These are phyloP conservation scores for Raphidocelis subcapitata DNA, from an alignment of 139 green algal genomes.

Conservation along the genomic window DNA sequence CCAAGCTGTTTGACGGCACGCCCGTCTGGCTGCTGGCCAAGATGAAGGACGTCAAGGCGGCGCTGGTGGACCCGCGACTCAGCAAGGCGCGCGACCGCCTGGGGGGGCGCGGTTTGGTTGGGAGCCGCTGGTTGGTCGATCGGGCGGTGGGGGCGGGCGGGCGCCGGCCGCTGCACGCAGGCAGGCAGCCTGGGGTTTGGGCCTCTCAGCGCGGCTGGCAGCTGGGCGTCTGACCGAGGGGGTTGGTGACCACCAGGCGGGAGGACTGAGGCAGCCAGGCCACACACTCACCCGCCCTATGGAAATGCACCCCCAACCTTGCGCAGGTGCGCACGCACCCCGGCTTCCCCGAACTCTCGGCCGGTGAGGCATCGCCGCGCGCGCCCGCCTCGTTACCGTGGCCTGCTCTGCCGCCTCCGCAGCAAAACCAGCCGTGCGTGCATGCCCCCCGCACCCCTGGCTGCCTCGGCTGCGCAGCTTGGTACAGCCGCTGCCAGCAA, in stretches of 20 bases:
- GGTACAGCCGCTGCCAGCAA: no score
- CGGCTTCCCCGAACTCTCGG: slow-evolving; percentile 40
- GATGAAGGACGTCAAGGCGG: slow-evolving; percentile 27
- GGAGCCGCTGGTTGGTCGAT: neutral
- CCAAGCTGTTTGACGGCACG: slow-evolving; percentile 35
- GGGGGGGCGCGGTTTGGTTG: no score
- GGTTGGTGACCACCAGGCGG: neutral
- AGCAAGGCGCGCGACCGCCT: slow-evolving; percentile 30
- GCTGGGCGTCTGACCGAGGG: neutral
- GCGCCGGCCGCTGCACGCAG: neutral
- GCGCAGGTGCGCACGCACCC: slow-evolving; percentile 40
- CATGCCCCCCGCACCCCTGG: no score
- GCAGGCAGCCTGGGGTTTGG: neutral
- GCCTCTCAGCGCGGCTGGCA: neutral
- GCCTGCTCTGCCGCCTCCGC: no score
- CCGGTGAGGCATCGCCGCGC: no score
- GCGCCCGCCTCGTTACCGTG: no score
- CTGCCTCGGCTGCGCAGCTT: no score
- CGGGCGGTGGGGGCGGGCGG: neutral
- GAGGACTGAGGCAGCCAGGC: neutral
- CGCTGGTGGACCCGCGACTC: slow-evolving; percentile 35
- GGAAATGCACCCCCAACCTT: neutral
- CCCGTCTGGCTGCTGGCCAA: slow-evolving; percentile 39
- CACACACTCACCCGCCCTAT: neutral
- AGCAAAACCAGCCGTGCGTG: no score